Evolutionary conservation across 2,329 filamentous ascomycete species (phyloP).

Genomic region (Trichophyton benhamiae): DNA sequence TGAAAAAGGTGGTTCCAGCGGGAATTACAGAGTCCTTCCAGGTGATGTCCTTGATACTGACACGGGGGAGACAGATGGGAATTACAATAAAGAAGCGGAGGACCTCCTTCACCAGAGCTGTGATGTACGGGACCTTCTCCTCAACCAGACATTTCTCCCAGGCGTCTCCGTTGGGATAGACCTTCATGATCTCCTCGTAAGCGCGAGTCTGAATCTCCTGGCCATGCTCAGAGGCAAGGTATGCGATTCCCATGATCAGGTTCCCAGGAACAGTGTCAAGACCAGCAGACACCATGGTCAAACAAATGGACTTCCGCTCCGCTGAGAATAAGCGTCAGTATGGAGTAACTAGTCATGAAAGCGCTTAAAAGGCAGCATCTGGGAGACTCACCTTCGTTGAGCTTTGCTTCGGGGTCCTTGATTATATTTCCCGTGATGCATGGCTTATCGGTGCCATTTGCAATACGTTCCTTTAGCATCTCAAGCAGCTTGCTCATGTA

Average conservation of each 20-base stretch:
- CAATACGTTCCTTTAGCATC: slow-evolving; percentile 50
- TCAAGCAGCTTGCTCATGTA: slow-evolving; percentile 50
- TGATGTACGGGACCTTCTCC: slow-evolving; percentile 65
- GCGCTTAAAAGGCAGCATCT: neutral
- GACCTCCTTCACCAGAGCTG: slow-evolving; percentile 65
- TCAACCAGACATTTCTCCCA: slow-evolving; percentile 62
- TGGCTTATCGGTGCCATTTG: slow-evolving; percentile 51
- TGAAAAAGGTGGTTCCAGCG: slow-evolving; percentile 65
- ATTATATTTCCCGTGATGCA: slow-evolving; percentile 60
- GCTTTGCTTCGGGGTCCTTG: slow-evolving; percentile 55
- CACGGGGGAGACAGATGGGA: slow-evolving; percentile 62
- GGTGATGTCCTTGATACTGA: slow-evolving; percentile 58
- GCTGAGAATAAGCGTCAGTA: slow-evolving; percentile 38
- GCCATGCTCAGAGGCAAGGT: slow-evolving; percentile 55
- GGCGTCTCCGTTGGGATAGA: slow-evolving; percentile 62
- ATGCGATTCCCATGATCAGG: slow-evolving; percentile 66
- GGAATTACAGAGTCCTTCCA: slow-evolving; percentile 58
- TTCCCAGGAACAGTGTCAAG: slow-evolving; percentile 73
- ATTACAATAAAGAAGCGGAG: slow-evolving; percentile 70
- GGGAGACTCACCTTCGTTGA: slow-evolving; percentile 47
- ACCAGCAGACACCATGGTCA: slow-evolving; percentile 71
- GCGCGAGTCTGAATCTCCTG: slow-evolving; percentile 59
- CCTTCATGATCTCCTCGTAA: slow-evolving; percentile 55
- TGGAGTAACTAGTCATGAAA: slow-evolving; percentile 22
- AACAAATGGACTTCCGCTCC: slow-evolving; percentile 66